phyloP scores from a whole-genome alignment of 768 basidiomycete species.

The Podaxis pistillaris region DNA sequence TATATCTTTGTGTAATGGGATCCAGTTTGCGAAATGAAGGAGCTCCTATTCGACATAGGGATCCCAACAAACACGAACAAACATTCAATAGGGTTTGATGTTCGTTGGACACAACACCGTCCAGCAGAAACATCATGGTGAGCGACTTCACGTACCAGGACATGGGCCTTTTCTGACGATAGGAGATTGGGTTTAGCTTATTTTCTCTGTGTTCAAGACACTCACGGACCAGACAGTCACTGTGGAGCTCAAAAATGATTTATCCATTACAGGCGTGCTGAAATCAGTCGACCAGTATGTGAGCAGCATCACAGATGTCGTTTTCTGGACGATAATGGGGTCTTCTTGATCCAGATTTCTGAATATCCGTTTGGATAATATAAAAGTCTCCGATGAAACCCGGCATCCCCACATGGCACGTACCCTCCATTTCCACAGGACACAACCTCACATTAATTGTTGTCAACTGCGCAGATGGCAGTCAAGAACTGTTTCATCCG shows the following conservation, averaged over 20 bases:
- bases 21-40: background rate
- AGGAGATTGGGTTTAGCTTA: slow-evolving; percentile 52
- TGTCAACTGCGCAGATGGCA: slow-evolving; percentile 67
- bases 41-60: background rate
- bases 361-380: slow-evolving; percentile 94
- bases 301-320: slow-evolving; percentile 9
- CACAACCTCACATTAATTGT: background rate
- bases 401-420: slow-evolving; percentile 96
- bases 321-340: slow-evolving; percentile 6
- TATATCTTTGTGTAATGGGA: background rate
- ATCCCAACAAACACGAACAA: slow-evolving; percentile 2
- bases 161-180: background rate
- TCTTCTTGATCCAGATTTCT: slow-evolving; percentile 59
- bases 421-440: slow-evolving; percentile 1
- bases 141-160: background rate
- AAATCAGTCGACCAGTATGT: slow-evolving; percentile 98
- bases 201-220: slow-evolving; percentile 98
- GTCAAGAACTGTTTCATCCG: slow-evolving; percentile 99
- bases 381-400: slow-evolving; percentile 88
- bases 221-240: slow-evolving; percentile 96
- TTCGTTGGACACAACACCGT: background rate
- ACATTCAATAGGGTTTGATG: background rate
- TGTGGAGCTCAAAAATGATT: slow-evolving; percentile 98
- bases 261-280: slow-evolving; percentile 91
- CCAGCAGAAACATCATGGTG: slow-evolving; percentile 7